Percentiles rank a stretch among this genome's conserved stretches.
Evolutionary conservation across 2,329 filamentous ascomycete species (phyloP).

Genomic region (Chaetomiaceae sp.): DNA sequence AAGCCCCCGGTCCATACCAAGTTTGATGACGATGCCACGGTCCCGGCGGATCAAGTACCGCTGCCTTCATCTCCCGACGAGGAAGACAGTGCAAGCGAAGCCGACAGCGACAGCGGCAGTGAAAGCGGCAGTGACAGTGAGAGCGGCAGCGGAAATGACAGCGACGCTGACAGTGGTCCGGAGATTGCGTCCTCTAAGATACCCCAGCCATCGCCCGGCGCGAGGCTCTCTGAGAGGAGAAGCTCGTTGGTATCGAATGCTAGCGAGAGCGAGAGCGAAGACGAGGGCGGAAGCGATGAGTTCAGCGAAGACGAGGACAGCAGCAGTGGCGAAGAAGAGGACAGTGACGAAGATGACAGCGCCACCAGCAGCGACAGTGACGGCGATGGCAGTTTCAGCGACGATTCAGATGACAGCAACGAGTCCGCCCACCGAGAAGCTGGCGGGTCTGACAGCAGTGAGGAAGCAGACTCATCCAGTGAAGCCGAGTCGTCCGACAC

Average conservation of each 20-base stretch:
- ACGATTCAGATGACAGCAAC: not conserved
- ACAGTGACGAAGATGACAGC: conserved; percentile 8
- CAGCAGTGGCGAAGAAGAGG: conserved; percentile 15
- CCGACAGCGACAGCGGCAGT: not conserved
- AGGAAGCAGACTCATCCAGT: conserved; percentile 12
- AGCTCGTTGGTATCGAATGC: conserved; percentile 5
- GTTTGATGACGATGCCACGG: conserved; percentile 19
- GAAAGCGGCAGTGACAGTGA: not conserved
- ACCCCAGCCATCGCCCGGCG: not conserved
- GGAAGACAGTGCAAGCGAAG: not conserved
- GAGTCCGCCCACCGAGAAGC: too few relatives aligned
- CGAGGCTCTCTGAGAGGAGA: not conserved
- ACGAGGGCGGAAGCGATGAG: conserved; percentile 14
- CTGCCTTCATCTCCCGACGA: not conserved
- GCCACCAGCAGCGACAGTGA: conserved; percentile 5
- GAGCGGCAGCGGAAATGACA: conserved; percentile 15
- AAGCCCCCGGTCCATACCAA: conserved; percentile 28
- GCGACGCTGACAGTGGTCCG: conserved; percentile 24
- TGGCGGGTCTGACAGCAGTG: not conserved
- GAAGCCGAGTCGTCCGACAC: conserved; percentile 16
- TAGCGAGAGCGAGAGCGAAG: conserved; percentile 15
- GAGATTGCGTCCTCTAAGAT: conserved; percentile 23
- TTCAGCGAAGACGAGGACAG: conserved; percentile 10
- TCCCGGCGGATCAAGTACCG: not conserved
- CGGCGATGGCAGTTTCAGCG: not conserved